Evolutionary conservation across 176 grass and related monocot genomes (phyloP).

Genomic region (Rhynchospora tenuis): DNA sequence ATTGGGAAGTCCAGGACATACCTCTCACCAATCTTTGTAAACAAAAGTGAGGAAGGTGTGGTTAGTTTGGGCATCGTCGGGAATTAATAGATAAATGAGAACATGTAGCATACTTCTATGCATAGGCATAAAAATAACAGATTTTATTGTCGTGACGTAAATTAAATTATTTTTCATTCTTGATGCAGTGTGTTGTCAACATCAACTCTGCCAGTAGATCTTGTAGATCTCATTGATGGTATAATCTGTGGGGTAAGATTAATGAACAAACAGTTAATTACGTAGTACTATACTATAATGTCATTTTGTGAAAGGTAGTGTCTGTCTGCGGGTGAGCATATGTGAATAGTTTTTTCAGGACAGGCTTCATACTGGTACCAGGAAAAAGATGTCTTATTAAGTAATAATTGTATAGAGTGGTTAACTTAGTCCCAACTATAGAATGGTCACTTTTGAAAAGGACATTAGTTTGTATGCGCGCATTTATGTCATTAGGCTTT

Average conservation of each 20-base stretch:
- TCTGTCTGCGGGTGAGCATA: background rate
- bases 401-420: background rate
- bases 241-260: constrained; percentile 33
- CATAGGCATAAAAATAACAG: background rate
- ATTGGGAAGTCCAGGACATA: background rate
- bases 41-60: background rate
- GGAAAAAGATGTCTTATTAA: background rate
- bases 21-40: background rate
- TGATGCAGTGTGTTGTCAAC: constrained; percentile 35
- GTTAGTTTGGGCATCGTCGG: background rate
- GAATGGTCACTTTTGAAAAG: background rate
- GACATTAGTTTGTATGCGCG: background rate
- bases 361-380: background rate
- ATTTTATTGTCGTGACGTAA: background rate
- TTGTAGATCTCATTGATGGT: constrained; percentile 24
- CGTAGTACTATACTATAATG: constrained; percentile 5
- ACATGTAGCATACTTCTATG: background rate
- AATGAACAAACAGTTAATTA: constrained; percentile 21
- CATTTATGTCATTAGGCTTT: background rate
- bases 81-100: background rate
- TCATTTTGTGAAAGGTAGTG: background rate
- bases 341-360: background rate
- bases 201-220: constrained; percentile 18
- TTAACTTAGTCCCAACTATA: background rate
- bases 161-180: background rate